Evolutionary conservation across 495 filamentous ascomycete genomes (phyloP), one percentile per base, ranked within the genome.

Genomic region (Annulohypoxylon bovei): DNA sequence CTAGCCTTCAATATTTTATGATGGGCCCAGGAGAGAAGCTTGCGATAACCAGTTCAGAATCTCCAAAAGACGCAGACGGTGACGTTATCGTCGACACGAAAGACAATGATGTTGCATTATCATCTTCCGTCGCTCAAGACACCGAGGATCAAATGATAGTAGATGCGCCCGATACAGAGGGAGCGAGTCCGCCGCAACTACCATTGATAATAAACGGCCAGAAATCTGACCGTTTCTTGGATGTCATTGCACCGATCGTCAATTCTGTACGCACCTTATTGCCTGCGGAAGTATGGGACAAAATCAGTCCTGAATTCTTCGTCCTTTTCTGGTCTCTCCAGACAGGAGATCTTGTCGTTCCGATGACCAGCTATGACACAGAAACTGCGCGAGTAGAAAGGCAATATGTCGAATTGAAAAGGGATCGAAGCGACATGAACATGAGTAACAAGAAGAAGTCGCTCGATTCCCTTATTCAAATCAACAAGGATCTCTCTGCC

Each of bases 311-410:
- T 1, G 84, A 88, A 32, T 96, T 97, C 76, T 97, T 93, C 75
- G 89, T 92, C 28, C 92, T 92, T 2, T 99, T 99, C 82, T 99
- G 96, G 96, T 90, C 93, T 50, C 84, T 97, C 14, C 88, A 92
- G 22, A 86, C 94, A 12, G 88, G 90, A 23, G 95, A 98, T 76
- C 81, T 99, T 30, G 83, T 88, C 37, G 86, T 92, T 40, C 91
- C 92, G 1, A 84, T 87, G 57, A 84, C 87, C 44, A 91, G 88
- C 55, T 98, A 98, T 76, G 82, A 89, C 8, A 83, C 86, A 11
- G 95, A 96, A 68, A 87, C 85, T 30, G 84, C 84, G 5, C 83
- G 88, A 5, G 81, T 91, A 42, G 85, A 88, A 61, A 87, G 86
- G 49, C 85, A 87, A 71, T 81, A 91, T 5, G 79, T 85, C 50